phyloP scores from a whole-genome alignment of 2,329 filamentous ascomycete species.

The Sarocladium kiliense region DNA sequence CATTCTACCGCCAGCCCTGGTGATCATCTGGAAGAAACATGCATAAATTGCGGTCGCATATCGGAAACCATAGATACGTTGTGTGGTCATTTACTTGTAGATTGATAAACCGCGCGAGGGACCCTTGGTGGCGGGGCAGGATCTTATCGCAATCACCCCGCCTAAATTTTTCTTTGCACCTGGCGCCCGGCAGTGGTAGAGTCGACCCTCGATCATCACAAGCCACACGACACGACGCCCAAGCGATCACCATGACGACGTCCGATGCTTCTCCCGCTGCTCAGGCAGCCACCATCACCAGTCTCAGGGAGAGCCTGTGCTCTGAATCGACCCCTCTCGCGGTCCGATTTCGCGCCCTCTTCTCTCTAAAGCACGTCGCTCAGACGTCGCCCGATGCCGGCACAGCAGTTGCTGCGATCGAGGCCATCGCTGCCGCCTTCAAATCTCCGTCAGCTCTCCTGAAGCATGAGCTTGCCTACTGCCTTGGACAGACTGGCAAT shows the following conservation, averaged over 20 bases:
- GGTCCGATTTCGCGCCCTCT: conserved; percentile 89
- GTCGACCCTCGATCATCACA: neutral
- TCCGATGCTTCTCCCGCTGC: conserved; percentile 17
- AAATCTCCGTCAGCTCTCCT: conserved; percentile 79
- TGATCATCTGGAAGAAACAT: no score
- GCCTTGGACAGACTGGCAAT: conserved; percentile 85
- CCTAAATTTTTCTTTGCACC: conserved; percentile 29
- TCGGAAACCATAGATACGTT: no score
- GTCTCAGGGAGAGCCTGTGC: conserved; percentile 70
- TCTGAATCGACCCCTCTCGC: conserved; percentile 79
- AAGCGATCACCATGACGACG: conserved; percentile 19
- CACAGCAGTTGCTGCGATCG: conserved; percentile 47
- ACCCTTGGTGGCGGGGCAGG: conserved; percentile 13
- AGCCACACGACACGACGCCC: neutral
- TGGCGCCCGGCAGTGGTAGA: conserved; percentile 13
- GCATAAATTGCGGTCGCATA: no score
- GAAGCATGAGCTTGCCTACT: conserved; percentile 97
- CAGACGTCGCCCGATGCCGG: conserved; percentile 60
- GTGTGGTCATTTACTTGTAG: neutral
- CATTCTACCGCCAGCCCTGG: no score
- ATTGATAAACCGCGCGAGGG: neutral
- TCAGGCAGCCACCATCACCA: conserved; percentile 42
- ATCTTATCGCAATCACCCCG: conserved; percentile 19
- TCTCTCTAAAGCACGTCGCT: conserved; percentile 93
- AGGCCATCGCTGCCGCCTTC: conserved; percentile 86